Conservation (phyloP, 495 filamentous ascomycete species). For the Penicillium pulvis region DNA sequence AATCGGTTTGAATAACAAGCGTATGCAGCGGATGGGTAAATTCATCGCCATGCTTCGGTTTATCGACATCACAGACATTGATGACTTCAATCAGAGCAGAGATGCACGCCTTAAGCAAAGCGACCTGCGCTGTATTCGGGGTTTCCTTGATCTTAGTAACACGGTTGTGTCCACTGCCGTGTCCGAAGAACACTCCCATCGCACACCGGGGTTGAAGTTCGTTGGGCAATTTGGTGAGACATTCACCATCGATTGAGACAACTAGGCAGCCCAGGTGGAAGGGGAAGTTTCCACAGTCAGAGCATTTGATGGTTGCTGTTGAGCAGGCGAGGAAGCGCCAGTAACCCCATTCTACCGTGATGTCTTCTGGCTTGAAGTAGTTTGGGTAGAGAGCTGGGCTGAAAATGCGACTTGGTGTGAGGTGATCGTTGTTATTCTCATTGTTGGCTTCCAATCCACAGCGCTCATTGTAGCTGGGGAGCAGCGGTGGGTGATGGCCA, state of each 20-base stretch:
- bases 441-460: not conserved
- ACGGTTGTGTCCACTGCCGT: conserved; percentile 11
- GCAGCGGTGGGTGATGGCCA: not conserved
- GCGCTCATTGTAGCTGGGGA: not conserved
- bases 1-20: conserved; percentile 50
- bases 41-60: not conserved
- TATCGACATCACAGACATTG: conserved; percentile 7
- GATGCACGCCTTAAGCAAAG: conserved; percentile 20
- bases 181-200: conserved; percentile 19
- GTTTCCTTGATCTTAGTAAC: conserved; percentile 4
- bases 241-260: conserved; percentile 15
- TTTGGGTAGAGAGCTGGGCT: not conserved
- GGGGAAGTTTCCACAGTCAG: conserved; percentile 11
- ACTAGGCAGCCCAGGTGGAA: conserved; percentile 18
- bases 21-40: conserved; percentile 16
- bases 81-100: conserved; percentile 8
- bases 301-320: conserved; percentile 10
- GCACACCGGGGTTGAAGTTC: conserved; percentile 1
- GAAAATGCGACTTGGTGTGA: not conserved
- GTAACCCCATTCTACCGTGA: conserved; percentile 13
- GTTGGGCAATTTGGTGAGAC: not conserved
- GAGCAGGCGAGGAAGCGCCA: conserved; percentile 20
- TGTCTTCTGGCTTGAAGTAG: conserved; percentile 1
- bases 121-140: conserved; percentile 19
- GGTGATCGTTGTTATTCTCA: not conserved